Conservation (phyloP, 139 green algal genomes). For the Picochlorum sp. region DNA sequence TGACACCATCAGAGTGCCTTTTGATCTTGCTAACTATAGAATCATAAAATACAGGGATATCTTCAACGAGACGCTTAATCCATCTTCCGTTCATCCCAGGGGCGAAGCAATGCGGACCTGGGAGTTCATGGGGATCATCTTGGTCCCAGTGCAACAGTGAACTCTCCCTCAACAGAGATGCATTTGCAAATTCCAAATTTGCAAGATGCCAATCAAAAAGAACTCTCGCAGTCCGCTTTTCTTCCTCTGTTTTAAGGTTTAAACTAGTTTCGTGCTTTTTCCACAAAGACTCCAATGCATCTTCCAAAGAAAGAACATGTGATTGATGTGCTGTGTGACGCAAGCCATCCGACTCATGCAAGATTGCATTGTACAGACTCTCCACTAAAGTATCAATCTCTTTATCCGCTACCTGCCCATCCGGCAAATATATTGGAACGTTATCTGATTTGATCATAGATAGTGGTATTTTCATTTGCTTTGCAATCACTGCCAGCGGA, state of each 20-base stretch:
- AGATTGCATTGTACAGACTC: not conserved
- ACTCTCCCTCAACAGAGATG: constrained; percentile 33
- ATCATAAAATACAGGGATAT: constrained; percentile 73
- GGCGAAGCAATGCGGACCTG: constrained; percentile 40
- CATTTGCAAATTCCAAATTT: constrained; percentile 97
- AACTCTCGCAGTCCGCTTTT: constrained; percentile 11
- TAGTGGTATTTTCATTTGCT: constrained; percentile 64
- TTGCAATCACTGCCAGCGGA: constrained; percentile 74
- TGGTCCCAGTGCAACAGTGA: constrained; percentile 83
- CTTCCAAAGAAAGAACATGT: constrained; percentile 8
- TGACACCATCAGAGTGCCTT: constrained; percentile 41
- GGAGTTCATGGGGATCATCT: constrained; percentile 77
- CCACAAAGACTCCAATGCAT: constrained; percentile 3
- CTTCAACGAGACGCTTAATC: constrained; percentile 55
- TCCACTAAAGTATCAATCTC: constrained; percentile 37
- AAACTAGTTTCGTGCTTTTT: not conserved
- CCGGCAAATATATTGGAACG: constrained; percentile 49
- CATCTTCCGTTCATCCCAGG: constrained; percentile 77
- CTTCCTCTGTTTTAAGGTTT: not conserved
- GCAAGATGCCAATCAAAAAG: constrained; percentile 91
- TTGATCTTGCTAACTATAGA: constrained; percentile 32
- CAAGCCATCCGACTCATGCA: not conserved
- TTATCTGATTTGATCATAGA: constrained; percentile 53
- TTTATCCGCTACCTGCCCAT: constrained; percentile 26
- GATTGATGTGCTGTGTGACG: not conserved